phyloP scores from a whole-genome alignment of 2,329 filamentous ascomycete species.

The Esteya vermicola region DNA sequence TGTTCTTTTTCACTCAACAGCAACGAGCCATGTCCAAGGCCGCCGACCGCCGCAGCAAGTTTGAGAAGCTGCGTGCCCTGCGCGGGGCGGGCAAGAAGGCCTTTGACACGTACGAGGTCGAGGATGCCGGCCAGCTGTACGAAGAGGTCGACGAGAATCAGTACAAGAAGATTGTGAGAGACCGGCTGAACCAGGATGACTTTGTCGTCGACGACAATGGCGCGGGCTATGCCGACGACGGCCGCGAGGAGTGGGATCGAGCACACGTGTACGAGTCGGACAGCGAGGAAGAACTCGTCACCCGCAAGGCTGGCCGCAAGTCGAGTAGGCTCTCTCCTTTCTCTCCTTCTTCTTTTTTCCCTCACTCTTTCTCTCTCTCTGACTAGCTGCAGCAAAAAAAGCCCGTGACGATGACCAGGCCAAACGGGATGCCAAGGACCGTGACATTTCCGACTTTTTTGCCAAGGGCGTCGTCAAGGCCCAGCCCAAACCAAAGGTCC shows the following conservation, averaged over 20 bases:
- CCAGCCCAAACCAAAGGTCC: constrained; percentile 71
- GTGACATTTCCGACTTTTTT: constrained; percentile 91
- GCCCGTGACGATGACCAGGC: constrained; percentile 79
- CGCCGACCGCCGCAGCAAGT: constrained; percentile 31
- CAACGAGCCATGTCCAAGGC: constrained; percentile 24
- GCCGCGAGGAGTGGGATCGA: constrained; percentile 85
- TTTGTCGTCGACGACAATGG: constrained; percentile 98
- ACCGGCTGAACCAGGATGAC: constrained; percentile 82
- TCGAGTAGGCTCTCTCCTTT: constrained; percentile 22
- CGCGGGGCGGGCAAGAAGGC: constrained; percentile 84
- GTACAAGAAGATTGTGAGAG: constrained; percentile 90
- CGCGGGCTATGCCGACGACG: constrained; percentile 91
- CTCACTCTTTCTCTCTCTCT: background rate
- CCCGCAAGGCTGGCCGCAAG: constrained; percentile 35
- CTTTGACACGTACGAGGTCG: constrained; percentile 73
- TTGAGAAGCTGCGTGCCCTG: constrained; percentile 71
- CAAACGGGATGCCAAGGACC: constrained; percentile 74
- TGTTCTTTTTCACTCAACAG: background rate
- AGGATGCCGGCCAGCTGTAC: constrained; percentile 74
- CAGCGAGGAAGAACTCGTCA: constrained; percentile 50
- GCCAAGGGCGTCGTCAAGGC: constrained; percentile 54
- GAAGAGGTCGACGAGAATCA: constrained; percentile 94
- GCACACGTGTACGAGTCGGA: constrained; percentile 55
- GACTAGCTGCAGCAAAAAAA: constrained; percentile 50
- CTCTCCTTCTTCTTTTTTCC: background rate